Conservation (phyloP, 352 stramenopile genomes). For the Pythium brachiatum region DNA sequence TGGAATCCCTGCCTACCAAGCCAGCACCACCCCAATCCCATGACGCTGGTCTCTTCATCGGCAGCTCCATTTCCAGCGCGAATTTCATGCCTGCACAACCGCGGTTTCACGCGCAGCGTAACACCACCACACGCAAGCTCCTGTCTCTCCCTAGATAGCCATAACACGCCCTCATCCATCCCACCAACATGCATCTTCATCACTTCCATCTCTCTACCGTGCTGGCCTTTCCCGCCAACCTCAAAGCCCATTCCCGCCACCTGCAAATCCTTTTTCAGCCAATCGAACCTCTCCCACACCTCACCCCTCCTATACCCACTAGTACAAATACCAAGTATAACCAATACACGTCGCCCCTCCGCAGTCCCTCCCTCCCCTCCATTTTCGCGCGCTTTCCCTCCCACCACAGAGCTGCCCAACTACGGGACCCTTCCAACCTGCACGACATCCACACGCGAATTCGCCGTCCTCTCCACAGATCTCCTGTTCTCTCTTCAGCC, state of each 20-base stretch:
- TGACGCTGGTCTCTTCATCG: conserved; percentile 1
- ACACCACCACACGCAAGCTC: not conserved
- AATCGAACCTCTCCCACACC: conserved; percentile 5
- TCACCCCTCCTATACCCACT: not conserved
- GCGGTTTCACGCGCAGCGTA: not conserved
- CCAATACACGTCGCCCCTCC: conserved; percentile 10
- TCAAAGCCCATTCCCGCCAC: not conserved
- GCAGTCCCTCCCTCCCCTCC: not conserved
- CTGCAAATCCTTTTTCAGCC: conserved; percentile 6
- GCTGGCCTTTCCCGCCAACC: conserved; percentile 3
- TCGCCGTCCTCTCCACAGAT: conserved; percentile 2
- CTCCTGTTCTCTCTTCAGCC: not conserved
- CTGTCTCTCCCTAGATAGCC: not conserved
- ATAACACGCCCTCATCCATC: not conserved
- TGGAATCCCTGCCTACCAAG: not conserved
- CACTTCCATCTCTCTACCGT: not conserved
- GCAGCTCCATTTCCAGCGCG: not conserved
- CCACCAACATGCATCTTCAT: not conserved
- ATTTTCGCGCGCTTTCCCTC: conserved; percentile 34
- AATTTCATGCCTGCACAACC: not conserved
- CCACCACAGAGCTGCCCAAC: not conserved
- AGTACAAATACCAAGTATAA: conserved; percentile 20
- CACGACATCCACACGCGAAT: conserved; percentile 13
- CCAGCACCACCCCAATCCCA: not conserved
- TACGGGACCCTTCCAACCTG: no score